Evolutionary conservation across 2,329 filamentous ascomycete species (phyloP).

Genomic region (Sporothrix pseudoabietina): DNA sequence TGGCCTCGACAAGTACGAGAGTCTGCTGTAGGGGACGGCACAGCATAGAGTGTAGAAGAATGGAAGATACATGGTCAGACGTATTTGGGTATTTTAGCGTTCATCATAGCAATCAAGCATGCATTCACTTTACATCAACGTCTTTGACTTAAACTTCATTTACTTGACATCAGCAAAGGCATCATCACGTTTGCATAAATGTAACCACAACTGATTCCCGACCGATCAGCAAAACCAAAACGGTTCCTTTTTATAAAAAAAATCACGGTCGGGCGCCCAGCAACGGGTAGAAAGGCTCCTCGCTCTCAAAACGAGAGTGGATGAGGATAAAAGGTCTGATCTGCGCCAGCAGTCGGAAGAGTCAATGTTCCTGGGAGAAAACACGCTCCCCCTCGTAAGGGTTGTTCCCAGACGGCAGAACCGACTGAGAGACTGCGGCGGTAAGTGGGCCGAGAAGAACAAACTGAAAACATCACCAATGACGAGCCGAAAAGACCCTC

Average conservation of each 20-base stretch:
- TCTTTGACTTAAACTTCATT: background rate
- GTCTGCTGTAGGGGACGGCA: constrained; percentile 53
- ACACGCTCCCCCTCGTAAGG: constrained; percentile 16
- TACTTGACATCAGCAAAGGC: background rate
- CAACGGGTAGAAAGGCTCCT: constrained; percentile 37
- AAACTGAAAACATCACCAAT: background rate
- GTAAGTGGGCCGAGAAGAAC: background rate
- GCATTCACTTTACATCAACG: background rate
- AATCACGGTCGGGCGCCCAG: constrained; percentile 40
- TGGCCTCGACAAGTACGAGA: constrained; percentile 69
- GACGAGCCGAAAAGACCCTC: background rate
- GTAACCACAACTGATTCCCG: constrained; percentile 43
- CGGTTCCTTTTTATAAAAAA: constrained; percentile 35
- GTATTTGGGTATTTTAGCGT: background rate
- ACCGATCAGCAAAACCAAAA: constrained; percentile 39
- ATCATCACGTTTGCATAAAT: constrained; percentile 32
- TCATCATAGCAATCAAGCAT: background rate
- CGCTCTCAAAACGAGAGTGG: constrained; percentile 21
- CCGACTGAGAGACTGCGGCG: background rate
- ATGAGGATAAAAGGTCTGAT: constrained; percentile 19
- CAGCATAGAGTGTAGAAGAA: no score
- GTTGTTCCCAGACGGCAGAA: constrained; percentile 6
- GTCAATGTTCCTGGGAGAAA: background rate
- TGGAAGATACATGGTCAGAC: background rate
- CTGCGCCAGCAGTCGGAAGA: constrained; percentile 14